phyloP scores from a whole-genome alignment of 805 yeast species.

The Saccharomycopsis fodiens region DNA sequence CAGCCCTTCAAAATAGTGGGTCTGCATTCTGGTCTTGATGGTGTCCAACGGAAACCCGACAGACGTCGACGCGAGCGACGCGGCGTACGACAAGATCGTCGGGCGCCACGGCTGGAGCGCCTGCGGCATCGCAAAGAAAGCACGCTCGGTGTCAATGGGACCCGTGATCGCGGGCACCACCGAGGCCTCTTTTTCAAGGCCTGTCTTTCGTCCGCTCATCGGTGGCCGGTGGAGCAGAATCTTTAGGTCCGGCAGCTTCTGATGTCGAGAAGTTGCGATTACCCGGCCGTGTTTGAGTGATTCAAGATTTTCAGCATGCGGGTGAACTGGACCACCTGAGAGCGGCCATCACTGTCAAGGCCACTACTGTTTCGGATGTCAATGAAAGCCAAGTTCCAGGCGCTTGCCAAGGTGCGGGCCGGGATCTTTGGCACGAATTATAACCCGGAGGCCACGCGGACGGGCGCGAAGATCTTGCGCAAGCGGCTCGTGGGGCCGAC shows the following conservation, averaged over 20 bases:
- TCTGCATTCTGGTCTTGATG: constrained; percentile 81
- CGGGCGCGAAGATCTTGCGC: constrained; percentile 65
- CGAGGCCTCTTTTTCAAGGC: not conserved
- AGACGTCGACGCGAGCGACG: constrained; percentile 56
- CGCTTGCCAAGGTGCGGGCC: constrained; percentile 46
- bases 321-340: too few relatives aligned
- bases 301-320: too few relatives aligned
- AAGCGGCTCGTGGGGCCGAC: constrained; percentile 67
- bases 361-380: too few relatives aligned
- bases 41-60: constrained; percentile 84
- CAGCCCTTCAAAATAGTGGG: constrained; percentile 52
- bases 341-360: too few relatives aligned
- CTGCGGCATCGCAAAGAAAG: constrained; percentile 39
- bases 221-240: too few relatives aligned
- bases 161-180: constrained; percentile 54
- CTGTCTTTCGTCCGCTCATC: too few relatives aligned
- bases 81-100: constrained; percentile 52
- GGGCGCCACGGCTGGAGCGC: constrained; percentile 44
- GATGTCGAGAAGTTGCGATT: too few relatives aligned
- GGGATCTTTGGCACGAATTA: constrained; percentile 61
- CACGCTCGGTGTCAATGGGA: constrained; percentile 36
- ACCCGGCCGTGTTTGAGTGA: too few relatives aligned
- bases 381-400: constrained; percentile 15
- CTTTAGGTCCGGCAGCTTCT: too few relatives aligned
- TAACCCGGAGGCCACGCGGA: constrained; percentile 59